Evolutionary conservation across 345 rosid species (phyloP), one percentile per base, ranked within the genome.

Genomic region (Eutrema yunnanense): DNA sequence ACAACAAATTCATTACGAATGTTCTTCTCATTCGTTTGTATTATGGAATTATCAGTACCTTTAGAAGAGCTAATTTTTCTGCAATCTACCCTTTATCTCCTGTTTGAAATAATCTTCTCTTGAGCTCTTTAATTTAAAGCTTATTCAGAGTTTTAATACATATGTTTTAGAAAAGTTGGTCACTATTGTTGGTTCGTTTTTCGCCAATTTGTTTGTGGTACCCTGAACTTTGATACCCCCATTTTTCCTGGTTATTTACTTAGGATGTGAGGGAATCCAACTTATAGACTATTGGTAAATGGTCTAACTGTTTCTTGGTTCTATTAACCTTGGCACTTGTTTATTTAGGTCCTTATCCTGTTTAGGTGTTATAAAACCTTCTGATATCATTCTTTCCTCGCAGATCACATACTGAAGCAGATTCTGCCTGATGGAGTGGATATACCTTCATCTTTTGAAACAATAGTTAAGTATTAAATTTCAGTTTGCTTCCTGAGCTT

Each of bases 381-480:
- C 64, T 81, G 62, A 62, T 33, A 26, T 33, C 2, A 6, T 53
- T 69, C 19, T 62, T 19, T 19, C 12, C 42, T 80, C 68, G 64
- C 84, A 95, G 99, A 95, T 82, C 88, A 95, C 50, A 73, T 95
- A 65, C 54, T 94, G 84, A 89, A 87, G 92, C 90, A 89, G 80
- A 84, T 91, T 75, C 88, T 91, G 65, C 98, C 98, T 49, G 80
- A 81, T 53, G 96, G 96, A 70, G 86, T 88, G 42, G 97, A 92
- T 79, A 87, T 92, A 37, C 98, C 98, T 69, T 85, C 99, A 51
- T 95, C 97, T 38, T 92, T 95, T 54, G 96, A 94, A 83, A 94
- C 98, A 59, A 86, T 94, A 83, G 97, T 83, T 89, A 81, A 85
- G 92, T 89, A 76, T 81, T 79, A 38, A 71, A 69, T 70, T 66